Base-by-base conservation (phyloP, 192 early-diverging fungal genomes). In the Jimgerdemannia lactiflua region DNA sequence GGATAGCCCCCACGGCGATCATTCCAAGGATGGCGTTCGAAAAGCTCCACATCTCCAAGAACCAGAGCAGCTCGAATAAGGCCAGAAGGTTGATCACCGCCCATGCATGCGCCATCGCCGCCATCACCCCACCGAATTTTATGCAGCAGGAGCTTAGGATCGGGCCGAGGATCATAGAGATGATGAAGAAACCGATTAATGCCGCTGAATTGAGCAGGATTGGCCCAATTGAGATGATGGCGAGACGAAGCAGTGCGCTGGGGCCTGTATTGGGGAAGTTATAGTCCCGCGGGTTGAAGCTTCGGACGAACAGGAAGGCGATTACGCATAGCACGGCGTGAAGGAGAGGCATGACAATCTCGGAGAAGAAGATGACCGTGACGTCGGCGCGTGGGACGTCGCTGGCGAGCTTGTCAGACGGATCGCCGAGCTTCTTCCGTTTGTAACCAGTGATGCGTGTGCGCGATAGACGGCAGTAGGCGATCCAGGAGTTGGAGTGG, bases 371-470 rank as follows among this genome's bases (percentile, higher is more conserved):
- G 41, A 94, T 86, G 71, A 91, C 91, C 10, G 84, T 78, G 75
- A 89, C 89, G 79, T 85, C 85, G 20, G 92, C 90, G 3, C 86
- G 85, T 68, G 91, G 87, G 59, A 91, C 86, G 69, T 91, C 87
- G 18, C 89, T 87, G 9, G 80, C 71, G n/a, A 82, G 72, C 43
- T 78, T 82, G 29, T 89, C 88, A 11, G 91, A 89, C 18, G 91
- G 87, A 80, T 92, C 89, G 40, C 92, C 92, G 14, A 93, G 82
- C 18, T 87, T 83, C 82, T 92, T 92, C 72, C 88, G 88, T 81
- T 92, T 93, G 83, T 91, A 90, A 29, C 92, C 92, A 3, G 92
- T 94, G 70, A 91, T 90, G 40, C 89, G 86, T 67, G 89, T 93
- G 20, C 92, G 89, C 29, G 90, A 84, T 18, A 89, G 82, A 11